These are phyloP conservation scores for Geotrichum siamense DNA, from an alignment of 1,139 yeast genomes.

Conservation along the genomic window DNA sequence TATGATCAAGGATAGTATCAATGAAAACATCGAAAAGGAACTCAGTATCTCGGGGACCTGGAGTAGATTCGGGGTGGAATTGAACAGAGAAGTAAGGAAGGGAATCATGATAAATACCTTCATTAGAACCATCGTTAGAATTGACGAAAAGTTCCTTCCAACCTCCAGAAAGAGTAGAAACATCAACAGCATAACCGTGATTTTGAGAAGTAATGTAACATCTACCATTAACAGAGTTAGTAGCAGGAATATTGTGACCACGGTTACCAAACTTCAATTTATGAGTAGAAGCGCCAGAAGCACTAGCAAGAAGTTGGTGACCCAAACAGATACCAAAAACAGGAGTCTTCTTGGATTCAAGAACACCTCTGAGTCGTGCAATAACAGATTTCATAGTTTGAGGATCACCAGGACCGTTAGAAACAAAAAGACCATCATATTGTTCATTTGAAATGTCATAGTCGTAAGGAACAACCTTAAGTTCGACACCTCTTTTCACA, in stretches of 20 bases:
- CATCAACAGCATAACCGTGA: conserved; percentile 97
- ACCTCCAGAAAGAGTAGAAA: conserved; percentile 56
- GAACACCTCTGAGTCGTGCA: conserved; percentile 48
- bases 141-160: conserved; percentile 95
- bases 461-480: conserved; percentile 94
- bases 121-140: conserved; percentile 96
- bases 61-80: conserved; percentile 98
- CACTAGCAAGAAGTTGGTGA: conserved; percentile 94
- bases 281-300: conserved; percentile 86
- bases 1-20: conserved; percentile 62
- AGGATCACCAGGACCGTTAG: conserved; percentile 99
- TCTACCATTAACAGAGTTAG: conserved; percentile 85
- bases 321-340: conserved; percentile 98
- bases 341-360: conserved; percentile 51
- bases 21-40: conserved; percentile 93
- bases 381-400: conserved; percentile 67
- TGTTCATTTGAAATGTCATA: conserved; percentile 66
- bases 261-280: conserved; percentile 98
- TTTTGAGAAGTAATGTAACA: conserved; percentile 99
- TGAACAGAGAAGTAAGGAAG: conserved; percentile 97
- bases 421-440: conserved; percentile 91
- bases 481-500: conserved; percentile 91
- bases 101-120: conserved; percentile 88
- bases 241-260: conserved; percentile 98
- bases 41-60: conserved; percentile 99